Evolutionary conservation across 2,329 filamentous ascomycete genomes (phyloP).

Genomic region (Beauveria scarabaeidicola): DNA sequence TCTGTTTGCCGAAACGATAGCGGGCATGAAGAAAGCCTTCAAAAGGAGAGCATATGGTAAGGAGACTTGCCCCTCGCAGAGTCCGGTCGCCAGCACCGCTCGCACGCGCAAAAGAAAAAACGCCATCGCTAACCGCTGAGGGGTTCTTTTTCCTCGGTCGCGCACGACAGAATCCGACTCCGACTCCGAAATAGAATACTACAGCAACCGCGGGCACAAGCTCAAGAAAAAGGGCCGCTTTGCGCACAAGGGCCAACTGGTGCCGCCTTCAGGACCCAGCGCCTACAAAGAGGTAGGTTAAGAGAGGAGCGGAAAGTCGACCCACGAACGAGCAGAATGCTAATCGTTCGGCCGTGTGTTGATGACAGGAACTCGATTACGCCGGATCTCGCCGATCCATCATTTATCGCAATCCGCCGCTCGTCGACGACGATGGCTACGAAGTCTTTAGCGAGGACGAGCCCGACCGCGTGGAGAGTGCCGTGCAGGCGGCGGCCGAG

Average conservation of each 20-base stretch:
- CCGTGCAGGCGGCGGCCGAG: conserved; percentile 54
- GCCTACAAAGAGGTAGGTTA: conserved; percentile 60
- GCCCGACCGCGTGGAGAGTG: conserved; percentile 53
- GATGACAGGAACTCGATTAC: conserved; percentile 57
- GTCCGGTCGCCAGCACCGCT: conserved; percentile 2
- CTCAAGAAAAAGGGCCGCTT: conserved; percentile 68
- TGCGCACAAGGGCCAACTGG: conserved; percentile 60
- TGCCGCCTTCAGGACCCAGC: conserved; percentile 55
- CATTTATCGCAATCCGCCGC: conserved; percentile 62
- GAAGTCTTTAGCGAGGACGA: conserved; percentile 67
- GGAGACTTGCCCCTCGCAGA: conserved; percentile 7
- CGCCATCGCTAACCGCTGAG: conserved; percentile 19
- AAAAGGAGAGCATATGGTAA: conserved; percentile 56
- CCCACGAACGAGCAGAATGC: background rate
- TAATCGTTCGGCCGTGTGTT: background rate
- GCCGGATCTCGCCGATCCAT: conserved; percentile 65
- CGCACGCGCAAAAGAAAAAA: background rate
- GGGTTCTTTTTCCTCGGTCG: background rate
- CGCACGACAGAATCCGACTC: conserved; percentile 60
- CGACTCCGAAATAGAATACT: conserved; percentile 60
- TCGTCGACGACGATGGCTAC: conserved; percentile 71
- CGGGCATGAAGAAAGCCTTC: conserved; percentile 59
- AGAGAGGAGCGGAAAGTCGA: background rate
- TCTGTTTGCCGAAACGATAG: conserved; percentile 57
- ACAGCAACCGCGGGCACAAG: conserved; percentile 70